These are phyloP conservation scores for Entomophthora muscae DNA, from an alignment of 371 early-diverging fungal genomes.

Conservation along the genomic window DNA sequence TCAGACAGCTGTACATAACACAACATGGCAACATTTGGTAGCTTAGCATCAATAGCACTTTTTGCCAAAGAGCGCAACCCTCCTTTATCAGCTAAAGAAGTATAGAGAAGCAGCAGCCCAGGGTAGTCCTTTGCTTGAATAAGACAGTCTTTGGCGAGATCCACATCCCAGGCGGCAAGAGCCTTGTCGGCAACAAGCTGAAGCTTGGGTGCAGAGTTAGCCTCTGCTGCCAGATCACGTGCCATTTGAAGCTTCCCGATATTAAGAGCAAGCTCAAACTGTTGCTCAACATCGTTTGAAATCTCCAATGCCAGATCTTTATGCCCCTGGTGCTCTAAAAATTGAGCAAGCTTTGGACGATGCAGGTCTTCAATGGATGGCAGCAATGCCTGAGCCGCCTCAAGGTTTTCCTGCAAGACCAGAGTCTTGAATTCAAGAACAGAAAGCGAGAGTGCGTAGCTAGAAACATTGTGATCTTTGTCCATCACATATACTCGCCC, in stretches of 20 bases:
- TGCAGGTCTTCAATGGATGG: slow-evolving; percentile 75
- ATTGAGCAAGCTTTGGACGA: slow-evolving; percentile 77
- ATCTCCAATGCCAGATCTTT: slow-evolving; percentile 84
- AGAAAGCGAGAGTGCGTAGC: slow-evolving; percentile 77
- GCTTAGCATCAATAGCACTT: slow-evolving; percentile 57
- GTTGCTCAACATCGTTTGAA: slow-evolving; percentile 83
- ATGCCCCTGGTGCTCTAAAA: slow-evolving; percentile 75
- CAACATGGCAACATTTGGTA: slow-evolving; percentile 80
- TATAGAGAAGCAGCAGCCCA: slow-evolving; percentile 75
- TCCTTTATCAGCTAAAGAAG: slow-evolving; percentile 58
- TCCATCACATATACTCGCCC: slow-evolving; percentile 87
- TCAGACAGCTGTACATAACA: slow-evolving; percentile 58
- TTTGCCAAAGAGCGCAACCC: slow-evolving; percentile 60
- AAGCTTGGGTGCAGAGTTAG: slow-evolving; percentile 77
- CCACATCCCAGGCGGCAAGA: slow-evolving; percentile 53
- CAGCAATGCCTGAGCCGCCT: slow-evolving; percentile 52
- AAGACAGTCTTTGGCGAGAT: slow-evolving; percentile 77
- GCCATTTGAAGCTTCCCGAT: slow-evolving; percentile 71
- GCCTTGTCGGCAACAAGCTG: slow-evolving; percentile 81
- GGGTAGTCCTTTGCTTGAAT: slow-evolving; percentile 71
- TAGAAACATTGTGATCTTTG: slow-evolving; percentile 74
- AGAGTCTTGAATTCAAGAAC: slow-evolving; percentile 95
- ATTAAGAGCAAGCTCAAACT: slow-evolving; percentile 84
- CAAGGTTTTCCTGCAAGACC: slow-evolving; percentile 78
- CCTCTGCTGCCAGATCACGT: slow-evolving; percentile 61